Base-by-base conservation (phyloP, 108 stramenopile genomes). In the Cyclotella choctawhatcheeana region DNA sequence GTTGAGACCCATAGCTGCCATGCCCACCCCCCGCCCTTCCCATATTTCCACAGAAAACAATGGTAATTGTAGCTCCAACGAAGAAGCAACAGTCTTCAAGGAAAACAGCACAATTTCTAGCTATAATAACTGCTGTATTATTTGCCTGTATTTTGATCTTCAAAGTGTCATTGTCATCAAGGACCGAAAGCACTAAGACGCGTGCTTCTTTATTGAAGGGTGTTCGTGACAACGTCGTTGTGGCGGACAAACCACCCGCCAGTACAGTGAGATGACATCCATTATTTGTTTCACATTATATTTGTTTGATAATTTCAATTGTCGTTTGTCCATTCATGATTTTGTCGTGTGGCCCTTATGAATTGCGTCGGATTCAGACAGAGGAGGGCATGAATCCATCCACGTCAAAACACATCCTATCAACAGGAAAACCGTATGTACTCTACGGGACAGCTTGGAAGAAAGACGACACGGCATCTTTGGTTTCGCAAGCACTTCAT, bases 401-500 rank as follows among this genome's bases (percentile, higher is more conserved):
- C 6, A 64, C 81, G 24, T 52, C 40, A 35, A 34, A 43, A 26
- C 64, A 77, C 44, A 20, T 77, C 34, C 3, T 47, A n/a, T n/a
- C n/a, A 33, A 65, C 29, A 0, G 56, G 63, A 13, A 54, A 30
- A 10, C 73, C 73, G 0, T 74, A 79, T 34, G 8, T 87, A 5
- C 29, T 88, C 18, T 96, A 96, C 68, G 93, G 96, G 12, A 97
- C 96, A 13, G 96, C 96, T 0, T 97, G 96, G 96, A 97, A 97
- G 71, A 89, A 92, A 77, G 94, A 93, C 14, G 52, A 77, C 10
- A 97, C 96, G 0, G 87, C 93, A 16, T 26, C 67, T 35, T 73
- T 88, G 40, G 96, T 95, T 8, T 51, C 64, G 10, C 58, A 90
- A 18, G 96, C 96, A 22, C 68, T 94, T n/a, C 43, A 75, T 12